Evolutionary conservation across 768 basidiomycete genomes (phyloP).

Genomic region (Auriscalpium microsporum): DNA sequence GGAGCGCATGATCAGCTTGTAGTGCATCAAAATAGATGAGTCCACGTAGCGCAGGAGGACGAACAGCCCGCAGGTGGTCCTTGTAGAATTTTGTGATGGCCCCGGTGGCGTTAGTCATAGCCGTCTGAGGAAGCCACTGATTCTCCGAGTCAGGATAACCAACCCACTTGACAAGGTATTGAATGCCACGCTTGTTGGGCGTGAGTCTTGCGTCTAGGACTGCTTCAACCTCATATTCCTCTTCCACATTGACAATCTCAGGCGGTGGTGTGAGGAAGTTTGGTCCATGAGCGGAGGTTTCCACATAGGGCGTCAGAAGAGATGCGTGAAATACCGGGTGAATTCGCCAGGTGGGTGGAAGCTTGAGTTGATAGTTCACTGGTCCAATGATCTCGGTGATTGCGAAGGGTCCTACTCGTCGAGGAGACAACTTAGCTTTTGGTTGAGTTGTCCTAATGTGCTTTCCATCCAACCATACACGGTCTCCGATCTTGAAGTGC

Average conservation of each 20-base stretch:
- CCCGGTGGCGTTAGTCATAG: not conserved
- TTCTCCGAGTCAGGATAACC: constrained; percentile 6
- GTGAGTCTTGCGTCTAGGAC: constrained; percentile 11
- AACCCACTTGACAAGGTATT: constrained; percentile 7
- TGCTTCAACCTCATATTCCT: constrained; percentile 13
- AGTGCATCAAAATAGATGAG: too few species aligned
- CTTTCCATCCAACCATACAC: constrained; percentile 3
- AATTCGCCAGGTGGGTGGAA: constrained; percentile 4
- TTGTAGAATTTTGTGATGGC: not conserved
- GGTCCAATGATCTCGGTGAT: constrained; percentile 9
- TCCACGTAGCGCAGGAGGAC: too few species aligned
- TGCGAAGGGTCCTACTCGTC: constrained; percentile 10
- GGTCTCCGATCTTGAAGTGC: not conserved
- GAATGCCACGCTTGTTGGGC: not conserved
- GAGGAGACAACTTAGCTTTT: constrained; percentile 4
- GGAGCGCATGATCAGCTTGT: too few species aligned
- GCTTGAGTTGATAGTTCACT: constrained; percentile 4
- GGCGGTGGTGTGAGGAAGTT: not conserved
- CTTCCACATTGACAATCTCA: constrained; percentile 1
- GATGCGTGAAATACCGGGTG: not conserved
- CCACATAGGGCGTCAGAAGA: not conserved
- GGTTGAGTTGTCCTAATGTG: constrained; percentile 4
- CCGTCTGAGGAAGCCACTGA: not conserved
- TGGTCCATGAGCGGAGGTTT: not conserved
- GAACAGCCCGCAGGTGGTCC: not conserved